A percentile compares a stretch with the other conserved stretches of the same genome.
These are phyloP conservation scores for Raffaelea arxii DNA, from an alignment of 2,329 filamentous ascomycete species.

Conservation along the genomic window DNA sequence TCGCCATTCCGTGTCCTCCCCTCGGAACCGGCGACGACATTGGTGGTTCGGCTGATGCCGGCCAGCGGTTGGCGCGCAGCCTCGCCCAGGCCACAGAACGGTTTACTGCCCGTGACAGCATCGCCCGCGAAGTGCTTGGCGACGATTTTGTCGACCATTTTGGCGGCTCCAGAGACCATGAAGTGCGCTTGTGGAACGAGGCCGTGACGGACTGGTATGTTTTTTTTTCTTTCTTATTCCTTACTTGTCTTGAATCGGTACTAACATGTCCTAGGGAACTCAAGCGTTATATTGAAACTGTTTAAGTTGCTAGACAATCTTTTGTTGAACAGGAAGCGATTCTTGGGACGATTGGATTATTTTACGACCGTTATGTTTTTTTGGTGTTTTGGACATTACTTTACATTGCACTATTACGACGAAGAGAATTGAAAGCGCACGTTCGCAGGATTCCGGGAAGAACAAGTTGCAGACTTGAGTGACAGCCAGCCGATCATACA, in stretches of 20 bases:
- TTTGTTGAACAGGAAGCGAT: not conserved
- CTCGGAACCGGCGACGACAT: conserved; percentile 78
- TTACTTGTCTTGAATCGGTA: not conserved
- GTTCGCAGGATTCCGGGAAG: conserved; percentile 8
- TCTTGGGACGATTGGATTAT: not conserved
- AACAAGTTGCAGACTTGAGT: conserved; percentile 5
- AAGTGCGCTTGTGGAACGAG: conserved; percentile 85
- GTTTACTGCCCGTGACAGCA: conserved; percentile 68
- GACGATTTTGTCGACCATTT: conserved; percentile 95
- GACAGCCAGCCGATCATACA: too few relatives aligned
- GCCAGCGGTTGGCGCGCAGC: conserved; percentile 70
- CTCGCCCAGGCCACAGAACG: conserved; percentile 73
- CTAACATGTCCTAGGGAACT: conserved; percentile 50
- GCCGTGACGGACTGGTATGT: conserved; percentile 93
- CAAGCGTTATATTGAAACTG: conserved; percentile 70
- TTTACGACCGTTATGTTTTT: conserved; percentile 15
- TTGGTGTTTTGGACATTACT: too few relatives aligned
- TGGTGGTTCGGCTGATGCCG: conserved; percentile 60
- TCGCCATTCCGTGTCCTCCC: conserved; percentile 72
- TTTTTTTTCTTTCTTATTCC: not conserved
- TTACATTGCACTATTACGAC: too few relatives aligned
- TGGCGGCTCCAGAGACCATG: conserved; percentile 84
- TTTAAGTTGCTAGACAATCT: conserved; percentile 21
- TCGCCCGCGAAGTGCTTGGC: conserved; percentile 89
- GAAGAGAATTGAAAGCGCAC: too few relatives aligned